A percentile compares a stretch with the other conserved stretches of the same genome.
Conservation (phyloP, 805 yeast genomes). For the Sungouiozyma intestinalis region DNA sequence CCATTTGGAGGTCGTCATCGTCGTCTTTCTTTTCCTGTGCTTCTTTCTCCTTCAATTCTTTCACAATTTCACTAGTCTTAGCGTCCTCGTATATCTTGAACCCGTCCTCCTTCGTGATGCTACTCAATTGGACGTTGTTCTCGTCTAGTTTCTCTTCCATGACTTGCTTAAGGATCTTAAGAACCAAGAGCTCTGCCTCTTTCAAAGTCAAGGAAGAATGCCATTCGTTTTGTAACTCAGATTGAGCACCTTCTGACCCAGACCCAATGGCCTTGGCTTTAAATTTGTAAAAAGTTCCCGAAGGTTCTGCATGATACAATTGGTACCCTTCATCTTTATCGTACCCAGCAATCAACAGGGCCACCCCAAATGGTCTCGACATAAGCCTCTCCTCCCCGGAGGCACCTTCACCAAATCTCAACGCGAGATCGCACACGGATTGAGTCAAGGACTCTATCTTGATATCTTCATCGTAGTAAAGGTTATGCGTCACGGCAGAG, state of each 20-base stretch:
- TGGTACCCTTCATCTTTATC: conserved; percentile 94
- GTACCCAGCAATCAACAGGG: conserved; percentile 86
- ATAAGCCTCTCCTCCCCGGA: conserved; percentile 81
- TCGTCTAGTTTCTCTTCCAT: conserved; percentile 98
- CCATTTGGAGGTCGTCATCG: conserved; percentile 26
- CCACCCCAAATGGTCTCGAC: conserved; percentile 99
- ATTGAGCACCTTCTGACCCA: conserved; percentile 98
- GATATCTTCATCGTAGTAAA: conserved; percentile 86
- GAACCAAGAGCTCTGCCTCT: conserved; percentile 84
- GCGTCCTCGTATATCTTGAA: conserved; percentile 77
- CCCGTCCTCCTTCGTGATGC: conserved; percentile 79
- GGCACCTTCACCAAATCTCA: conserved; percentile 95
- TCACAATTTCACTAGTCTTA: conserved; percentile 73
- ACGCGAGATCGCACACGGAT: conserved; percentile 91
- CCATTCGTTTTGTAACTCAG: conserved; percentile 93
- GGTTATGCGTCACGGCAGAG: conserved; percentile 72
- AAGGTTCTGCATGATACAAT: conserved; percentile 96
- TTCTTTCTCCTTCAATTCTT: conserved; percentile 61
- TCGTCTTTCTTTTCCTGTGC: conserved; percentile 34
- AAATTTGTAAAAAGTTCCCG: conserved; percentile 94
- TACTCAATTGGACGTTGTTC: conserved; percentile 88
- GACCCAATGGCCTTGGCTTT: conserved; percentile 99
- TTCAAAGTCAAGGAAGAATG: conserved; percentile 82
- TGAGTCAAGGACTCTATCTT: conserved; percentile 91
- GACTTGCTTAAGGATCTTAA: conserved; percentile 89